Conservation (phyloP, 2,329 filamentous ascomycete genomes). For the Curvularia hawaiiensis region DNA sequence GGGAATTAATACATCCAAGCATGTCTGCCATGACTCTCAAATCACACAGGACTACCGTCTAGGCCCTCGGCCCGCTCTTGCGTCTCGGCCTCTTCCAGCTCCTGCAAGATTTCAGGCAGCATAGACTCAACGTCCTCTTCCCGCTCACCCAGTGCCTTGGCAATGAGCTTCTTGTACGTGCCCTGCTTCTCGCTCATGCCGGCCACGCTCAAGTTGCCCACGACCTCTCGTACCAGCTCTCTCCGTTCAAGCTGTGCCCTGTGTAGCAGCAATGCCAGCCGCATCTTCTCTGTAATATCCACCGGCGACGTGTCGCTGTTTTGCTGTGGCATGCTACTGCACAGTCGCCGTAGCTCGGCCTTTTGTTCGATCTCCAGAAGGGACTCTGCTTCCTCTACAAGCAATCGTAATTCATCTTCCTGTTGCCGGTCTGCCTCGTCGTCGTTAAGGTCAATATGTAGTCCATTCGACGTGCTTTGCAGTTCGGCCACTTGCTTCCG, state of each 20-base stretch:
- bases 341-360: conserved; percentile 44
- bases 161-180: conserved; percentile 72
- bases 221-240: conserved; percentile 68
- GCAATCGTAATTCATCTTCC: conserved; percentile 45
- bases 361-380: conserved; percentile 54
- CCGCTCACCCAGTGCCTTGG: conserved; percentile 69
- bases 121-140: conserved; percentile 72
- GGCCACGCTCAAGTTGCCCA: conserved; percentile 69
- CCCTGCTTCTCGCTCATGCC: conserved; percentile 75
- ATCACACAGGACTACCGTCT: conserved; percentile 40
- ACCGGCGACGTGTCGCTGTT: conserved; percentile 41
- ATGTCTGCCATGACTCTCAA: not conserved
- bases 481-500: conserved; percentile 65
- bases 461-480: conserved; percentile 37
- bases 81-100: conserved; percentile 55
- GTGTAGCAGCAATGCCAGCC: conserved; percentile 63
- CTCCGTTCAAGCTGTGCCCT: conserved; percentile 64
- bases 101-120: conserved; percentile 56
- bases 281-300: conserved; percentile 58
- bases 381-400: conserved; percentile 49
- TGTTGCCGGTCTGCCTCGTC: conserved; percentile 45
- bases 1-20: conserved; percentile 5
- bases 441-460: conserved; percentile 42
- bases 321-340: conserved; percentile 26
- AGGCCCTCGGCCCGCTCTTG: conserved; percentile 44